Evolutionary conservation across 2,329 filamentous ascomycete genomes (phyloP), one percentile per base, ranked within the genome.

Genomic region (Alternaria sp.): DNA sequence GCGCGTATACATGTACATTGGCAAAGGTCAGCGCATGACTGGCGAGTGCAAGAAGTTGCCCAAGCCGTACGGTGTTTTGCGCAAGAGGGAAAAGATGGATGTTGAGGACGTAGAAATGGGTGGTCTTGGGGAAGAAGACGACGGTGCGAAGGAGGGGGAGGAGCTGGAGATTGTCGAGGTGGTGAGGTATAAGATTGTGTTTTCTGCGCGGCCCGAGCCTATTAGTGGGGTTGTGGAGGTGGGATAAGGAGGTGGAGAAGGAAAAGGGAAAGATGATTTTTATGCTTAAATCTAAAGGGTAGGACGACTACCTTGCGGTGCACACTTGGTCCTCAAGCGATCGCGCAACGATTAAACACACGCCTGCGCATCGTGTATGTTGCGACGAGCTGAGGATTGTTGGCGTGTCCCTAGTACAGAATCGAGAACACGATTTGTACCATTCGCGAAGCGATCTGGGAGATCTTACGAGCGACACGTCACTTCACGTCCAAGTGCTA

Each of bases 41-140:
- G 95, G 95, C 3, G 93, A 98, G 77, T 88, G 96, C 48, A 96
- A 93, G 83, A 96, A 93, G 78, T 79, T 98, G 49, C 85, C 85
- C 5, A 90, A 86, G 71, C 88, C 93, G 3, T 74, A 97, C 66
- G 95, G 90, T 4, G 82, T 98, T n/a, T 83, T 98, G 24, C 84
- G 88, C 62, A 83, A 44, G 67, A 74, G 49, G 58, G 55, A 59
- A 61, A 83, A 41, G 66, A 73, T 42, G 50, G 53, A 61, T 46
- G 71, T 50, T 10, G 71, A 51, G 17, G 72, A 72, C 63, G 60
- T 62, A 54, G 31, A 65, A 7, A 70, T 62, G 48, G 81, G 77
- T n/a, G 56, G 45, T 2, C 21, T 34, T 11, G 51, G 17, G 17
- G 17, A 14, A 14, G 66, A 55, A 14, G 58, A 61, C 8, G 66